Evolutionary conservation across 2,329 filamentous ascomycete genomes (phyloP), one percentile per base, ranked within the genome.

Genomic region (Biscogniauxia marginata): DNA sequence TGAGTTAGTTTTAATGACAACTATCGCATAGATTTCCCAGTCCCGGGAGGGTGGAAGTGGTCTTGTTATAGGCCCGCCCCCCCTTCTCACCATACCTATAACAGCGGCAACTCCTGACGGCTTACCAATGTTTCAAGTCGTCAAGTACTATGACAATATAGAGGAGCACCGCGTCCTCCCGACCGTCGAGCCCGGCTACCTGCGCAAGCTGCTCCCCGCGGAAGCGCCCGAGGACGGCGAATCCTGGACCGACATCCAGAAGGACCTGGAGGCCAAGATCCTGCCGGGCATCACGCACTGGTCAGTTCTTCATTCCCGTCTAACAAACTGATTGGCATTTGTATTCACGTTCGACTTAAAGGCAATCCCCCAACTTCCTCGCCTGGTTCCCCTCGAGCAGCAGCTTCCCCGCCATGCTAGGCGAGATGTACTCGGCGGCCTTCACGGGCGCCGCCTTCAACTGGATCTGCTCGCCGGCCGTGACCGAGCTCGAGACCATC

Each of bases 401-500:
- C 52, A 90, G 88, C 34, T 97, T 88, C 70, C 92, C 93, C 0
- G 84, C 87, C 23, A 93, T 96, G 72, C 82, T 98, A 9, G 93
- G 91, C 19, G 93, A 98, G 75, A 86, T 98, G 78, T 98, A 96
- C 79, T 91, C 86, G 46, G 87, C 90, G 4, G 89, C 91, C 6
- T 93, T 97, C 75, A 95, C 87, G 11, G 90, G 90, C 16, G 91
- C 93, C 1, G 91, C 91, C 43, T 98, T 98, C 80, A 98, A 98
- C 75, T 98, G 93, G 93, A 86, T 97, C 62, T 97, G 93, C 75
- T 92, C 88, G 5, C 93, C 93, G 0, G 92, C 90, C 6, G 88
- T 95, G 18, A 98, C 93, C 0, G 93, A 98, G 76, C 82, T 98
- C 49, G 93, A 98, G 79, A 96, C 93, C 0, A 82, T 97, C 21